Conservation (phyloP, 768 basidiomycete genomes). For the Mycena latifolia region DNA sequence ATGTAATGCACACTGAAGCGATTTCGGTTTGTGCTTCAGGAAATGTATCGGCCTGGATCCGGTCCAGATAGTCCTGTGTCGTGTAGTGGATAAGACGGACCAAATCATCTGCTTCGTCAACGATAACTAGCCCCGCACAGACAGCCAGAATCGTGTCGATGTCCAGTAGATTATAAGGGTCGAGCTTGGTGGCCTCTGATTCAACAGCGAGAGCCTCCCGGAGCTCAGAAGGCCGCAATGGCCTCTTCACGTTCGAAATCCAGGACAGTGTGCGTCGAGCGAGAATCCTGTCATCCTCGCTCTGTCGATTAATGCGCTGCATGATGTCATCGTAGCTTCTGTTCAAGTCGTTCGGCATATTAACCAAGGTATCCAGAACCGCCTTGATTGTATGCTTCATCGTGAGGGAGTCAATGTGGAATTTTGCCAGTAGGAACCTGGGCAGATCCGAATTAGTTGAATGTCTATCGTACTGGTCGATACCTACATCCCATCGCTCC, state of each 20-base stretch:
- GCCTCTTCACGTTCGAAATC: too few species aligned
- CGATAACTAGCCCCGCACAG: conserved; percentile 13
- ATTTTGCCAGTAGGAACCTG: conserved; percentile 5
- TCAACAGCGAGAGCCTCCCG: conserved; percentile 11
- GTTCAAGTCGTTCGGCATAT: too few species aligned
- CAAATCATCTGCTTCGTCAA: background rate
- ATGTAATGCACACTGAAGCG: background rate
- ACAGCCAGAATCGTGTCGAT: conserved; percentile 3
- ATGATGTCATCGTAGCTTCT: too few species aligned
- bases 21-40: background rate
- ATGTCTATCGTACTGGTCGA: too few species aligned
- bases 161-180: conserved; percentile 18
- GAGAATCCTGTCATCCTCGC: conserved; percentile 7
- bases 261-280: background rate
- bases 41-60: background rate
- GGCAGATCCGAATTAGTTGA: background rate
- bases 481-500: too few species aligned
- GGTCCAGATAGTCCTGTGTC: conserved; percentile 10
- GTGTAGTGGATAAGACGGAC: conserved; percentile 22
- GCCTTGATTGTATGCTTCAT: too few species aligned
- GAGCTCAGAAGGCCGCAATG: conserved; percentile 11
- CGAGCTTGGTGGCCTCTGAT: background rate
- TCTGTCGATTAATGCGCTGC: too few species aligned
- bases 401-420: too few species aligned
- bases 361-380: too few species aligned